Conservation (phyloP, 805 yeast genomes). For the Kluyveromyces nonfermentans region DNA sequence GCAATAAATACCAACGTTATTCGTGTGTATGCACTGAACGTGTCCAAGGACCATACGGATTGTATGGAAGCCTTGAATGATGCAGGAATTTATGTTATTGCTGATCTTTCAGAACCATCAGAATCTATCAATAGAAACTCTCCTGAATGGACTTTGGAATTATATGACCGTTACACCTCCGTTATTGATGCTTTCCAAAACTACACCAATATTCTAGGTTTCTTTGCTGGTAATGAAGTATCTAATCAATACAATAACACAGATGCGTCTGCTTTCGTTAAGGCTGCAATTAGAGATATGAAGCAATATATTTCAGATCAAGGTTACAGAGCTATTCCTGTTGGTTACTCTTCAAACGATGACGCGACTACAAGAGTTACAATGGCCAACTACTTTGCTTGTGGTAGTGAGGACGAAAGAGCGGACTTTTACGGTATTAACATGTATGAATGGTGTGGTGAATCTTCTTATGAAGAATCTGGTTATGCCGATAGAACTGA, state of each 20-base stretch:
- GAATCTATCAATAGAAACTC: conserved; percentile 49
- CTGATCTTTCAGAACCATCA: conserved; percentile 66
- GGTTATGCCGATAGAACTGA: conserved; percentile 60
- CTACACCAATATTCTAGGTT: conserved; percentile 68
- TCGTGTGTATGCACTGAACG: conserved; percentile 68
- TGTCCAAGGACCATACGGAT: conserved; percentile 50
- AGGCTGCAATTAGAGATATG: conserved; percentile 74
- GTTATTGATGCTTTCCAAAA: conserved; percentile 61
- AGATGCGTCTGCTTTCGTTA: conserved; percentile 70
- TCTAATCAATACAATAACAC: conserved; percentile 58
- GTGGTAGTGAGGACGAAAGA: conserved; percentile 54
- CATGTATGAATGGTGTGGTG: conserved; percentile 87
- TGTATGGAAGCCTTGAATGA: conserved; percentile 61
- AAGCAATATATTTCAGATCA: conserved; percentile 53
- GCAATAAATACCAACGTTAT: conserved; percentile 57
- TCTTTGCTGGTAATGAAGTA: conserved; percentile 84
- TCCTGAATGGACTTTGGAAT: conserved; percentile 57
- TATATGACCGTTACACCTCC: conserved; percentile 56
- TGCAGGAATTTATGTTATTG: conserved; percentile 74
- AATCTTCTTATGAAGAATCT: conserved; percentile 44
- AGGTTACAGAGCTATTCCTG: conserved; percentile 62
- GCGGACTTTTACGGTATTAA: conserved; percentile 84
- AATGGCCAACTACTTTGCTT: conserved; percentile 66
- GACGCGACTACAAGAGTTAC: conserved; percentile 55
- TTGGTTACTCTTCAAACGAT: conserved; percentile 78